Conservation (phyloP, 257 asterid genomes). For the Solanum virginianum region DNA sequence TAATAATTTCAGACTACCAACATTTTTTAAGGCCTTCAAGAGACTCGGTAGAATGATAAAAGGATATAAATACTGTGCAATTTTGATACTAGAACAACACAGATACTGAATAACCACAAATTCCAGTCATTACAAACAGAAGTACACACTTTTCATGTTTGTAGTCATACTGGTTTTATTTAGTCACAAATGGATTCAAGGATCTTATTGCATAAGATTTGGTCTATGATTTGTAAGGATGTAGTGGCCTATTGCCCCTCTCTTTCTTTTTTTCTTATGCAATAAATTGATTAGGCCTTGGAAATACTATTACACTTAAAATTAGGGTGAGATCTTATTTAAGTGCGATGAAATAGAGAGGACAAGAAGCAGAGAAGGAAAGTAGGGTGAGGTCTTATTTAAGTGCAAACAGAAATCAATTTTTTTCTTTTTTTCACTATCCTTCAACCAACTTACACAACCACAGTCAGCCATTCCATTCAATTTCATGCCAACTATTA, state of each 20-base stretch:
- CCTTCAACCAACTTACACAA: background rate
- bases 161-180: background rate
- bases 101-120: background rate
- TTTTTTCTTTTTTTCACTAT: background rate
- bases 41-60: background rate
- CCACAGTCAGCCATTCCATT: background rate
- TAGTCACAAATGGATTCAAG: background rate
- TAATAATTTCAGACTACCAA: background rate
- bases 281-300: background rate
- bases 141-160: background rate
- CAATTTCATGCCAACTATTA: background rate
- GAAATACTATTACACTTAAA: background rate
- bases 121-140: background rate
- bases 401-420: background rate
- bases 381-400: too few species aligned
- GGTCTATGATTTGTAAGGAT: background rate
- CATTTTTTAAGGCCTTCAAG: background rate
- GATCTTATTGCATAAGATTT: background rate
- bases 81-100: background rate
- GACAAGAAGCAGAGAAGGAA: background rate
- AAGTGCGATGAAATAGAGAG: background rate
- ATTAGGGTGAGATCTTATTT: background rate
- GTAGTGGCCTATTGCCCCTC: background rate
- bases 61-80: background rate
- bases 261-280: background rate